Evolutionary conservation across 192 early-diverging fungal genomes (phyloP), one percentile per base, ranked within the genome.

Genomic region (Coemansia sp.): DNA sequence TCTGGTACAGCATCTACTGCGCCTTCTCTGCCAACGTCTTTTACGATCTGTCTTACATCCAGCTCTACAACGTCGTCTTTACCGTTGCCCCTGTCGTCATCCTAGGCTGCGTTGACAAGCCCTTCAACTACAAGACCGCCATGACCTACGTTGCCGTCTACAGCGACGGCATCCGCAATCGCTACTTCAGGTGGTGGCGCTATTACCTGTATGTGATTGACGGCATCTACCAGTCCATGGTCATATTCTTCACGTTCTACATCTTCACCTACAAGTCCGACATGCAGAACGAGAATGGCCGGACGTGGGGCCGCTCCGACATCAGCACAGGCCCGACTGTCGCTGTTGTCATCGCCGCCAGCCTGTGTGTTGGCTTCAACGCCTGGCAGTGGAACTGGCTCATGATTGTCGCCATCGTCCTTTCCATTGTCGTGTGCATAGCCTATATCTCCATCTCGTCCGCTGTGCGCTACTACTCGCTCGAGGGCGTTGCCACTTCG

Each of bases 161-260:
- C 53, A 86, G 61, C 55, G 74, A 82, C 66, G 80, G 87, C 33
- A 60, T 95, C 9, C 89, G 91, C 60, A 89, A 94, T 67, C 83
- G 84, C 39, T 86, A 94, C 20, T 97, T 91, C 70, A 93, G 86
- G 58, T 89, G 91, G 79, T 83, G 80, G 63, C 86, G 92, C 42
- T 99, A 96, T 69, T 93, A 89, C 83, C 40, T 88, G 55, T 98
- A 93, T 70, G 88, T 95, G 66, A 31, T 90, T 13, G 94, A 99
- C 69, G 96, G 91, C 26, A 75, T 98, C 23, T 99, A 92, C 86
- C 95, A 98, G 82, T 96, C 91, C 0, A 67, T 89, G 7, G 86
- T 91, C 16, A 86, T 92, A 0, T 90, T 93, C 48, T 76, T 83
- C 48, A 85, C 86, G 33, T 90, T 89, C 67, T 85, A 88, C 46